These are phyloP conservation scores for Meyerozyma elateridarum DNA, from an alignment of 1,139 yeast genomes.

Conservation along the genomic window DNA sequence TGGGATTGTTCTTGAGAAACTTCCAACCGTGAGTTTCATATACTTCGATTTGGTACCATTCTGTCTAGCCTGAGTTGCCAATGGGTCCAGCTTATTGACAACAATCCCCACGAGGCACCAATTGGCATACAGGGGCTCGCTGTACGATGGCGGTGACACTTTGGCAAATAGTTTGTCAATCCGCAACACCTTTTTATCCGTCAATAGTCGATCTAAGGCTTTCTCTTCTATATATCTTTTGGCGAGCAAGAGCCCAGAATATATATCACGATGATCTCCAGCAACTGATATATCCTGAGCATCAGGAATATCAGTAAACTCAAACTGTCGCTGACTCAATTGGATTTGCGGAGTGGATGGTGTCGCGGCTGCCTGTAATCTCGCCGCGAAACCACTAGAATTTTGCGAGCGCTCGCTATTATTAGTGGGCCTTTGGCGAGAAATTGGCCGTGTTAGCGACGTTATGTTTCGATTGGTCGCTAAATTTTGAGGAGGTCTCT, in stretches of 20 bases:
- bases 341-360: constrained; percentile 9
- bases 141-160: constrained; percentile 62
- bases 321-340: constrained; percentile 16
- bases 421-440: too few relatives aligned
- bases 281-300: constrained; percentile 8
- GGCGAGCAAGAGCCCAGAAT: constrained; percentile 16
- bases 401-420: constrained; percentile 2
- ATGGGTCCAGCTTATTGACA: constrained; percentile 53
- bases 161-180: constrained; percentile 58
- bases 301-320: constrained; percentile 15
- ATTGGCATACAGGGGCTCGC: constrained; percentile 66
- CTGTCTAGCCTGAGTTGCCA: constrained; percentile 29
- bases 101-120: constrained; percentile 74
- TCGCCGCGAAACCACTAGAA: constrained; percentile 6
- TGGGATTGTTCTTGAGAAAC: constrained; percentile 53
- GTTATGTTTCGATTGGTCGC: too few relatives aligned
- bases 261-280: constrained; percentile 12
- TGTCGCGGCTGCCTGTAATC: constrained; percentile 8
- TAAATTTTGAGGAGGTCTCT: too few relatives aligned
- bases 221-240: constrained; percentile 43
- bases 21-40: constrained; percentile 61
- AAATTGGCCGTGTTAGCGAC: too few relatives aligned
- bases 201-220: constrained; percentile 28
- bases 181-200: constrained; percentile 48
- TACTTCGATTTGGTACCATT: constrained; percentile 42